A percentile compares a stretch with the other conserved stretches of the same genome.
Conservation (phyloP, 805 yeast genomes). For the Ogataea polymorpha region DNA sequence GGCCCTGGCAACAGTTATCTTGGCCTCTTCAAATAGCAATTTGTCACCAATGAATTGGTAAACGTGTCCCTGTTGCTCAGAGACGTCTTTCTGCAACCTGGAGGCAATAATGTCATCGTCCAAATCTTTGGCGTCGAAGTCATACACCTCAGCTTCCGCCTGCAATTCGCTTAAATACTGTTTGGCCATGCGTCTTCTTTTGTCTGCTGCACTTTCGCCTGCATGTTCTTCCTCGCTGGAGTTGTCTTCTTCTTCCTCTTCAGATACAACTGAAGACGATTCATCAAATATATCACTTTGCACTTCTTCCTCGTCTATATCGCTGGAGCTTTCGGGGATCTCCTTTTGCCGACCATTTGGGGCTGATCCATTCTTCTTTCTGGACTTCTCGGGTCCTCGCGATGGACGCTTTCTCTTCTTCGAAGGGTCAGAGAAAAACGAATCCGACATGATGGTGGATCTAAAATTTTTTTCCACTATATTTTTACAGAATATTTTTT, state of each 20-base stretch:
- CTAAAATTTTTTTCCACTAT: conserved; percentile 7
- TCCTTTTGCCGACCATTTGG: conserved; percentile 5
- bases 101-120: conserved; percentile 83
- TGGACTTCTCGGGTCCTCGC: conserved; percentile 11
- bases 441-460: conserved; percentile 38
- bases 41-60: conserved; percentile 63
- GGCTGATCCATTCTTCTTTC: conserved; percentile 19
- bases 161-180: conserved; percentile 82
- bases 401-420: conserved; percentile 36
- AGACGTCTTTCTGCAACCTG: conserved; percentile 82
- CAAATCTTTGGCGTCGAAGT: conserved; percentile 85
- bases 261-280: conserved; percentile 27
- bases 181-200: conserved; percentile 89
- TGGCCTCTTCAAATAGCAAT: conserved; percentile 41
- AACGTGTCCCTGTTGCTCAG: conserved; percentile 82
- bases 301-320: conserved; percentile 37
- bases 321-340: conserved; percentile 24
- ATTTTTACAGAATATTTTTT: conserved; percentile 2
- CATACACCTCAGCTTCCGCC: conserved; percentile 47
- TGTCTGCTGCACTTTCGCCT: conserved; percentile 84
- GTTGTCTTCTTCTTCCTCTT: conserved; percentile 37
- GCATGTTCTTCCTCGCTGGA: conserved; percentile 72
- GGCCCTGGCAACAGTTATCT: conserved; percentile 50
- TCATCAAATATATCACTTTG: conserved; percentile 31
- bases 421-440: conserved; percentile 61